Percentiles rank a stretch among this genome's conserved stretches.
These are phyloP conservation scores for Micractinium conductrix DNA, from an alignment of 139 green algal genomes.

Conservation along the genomic window DNA sequence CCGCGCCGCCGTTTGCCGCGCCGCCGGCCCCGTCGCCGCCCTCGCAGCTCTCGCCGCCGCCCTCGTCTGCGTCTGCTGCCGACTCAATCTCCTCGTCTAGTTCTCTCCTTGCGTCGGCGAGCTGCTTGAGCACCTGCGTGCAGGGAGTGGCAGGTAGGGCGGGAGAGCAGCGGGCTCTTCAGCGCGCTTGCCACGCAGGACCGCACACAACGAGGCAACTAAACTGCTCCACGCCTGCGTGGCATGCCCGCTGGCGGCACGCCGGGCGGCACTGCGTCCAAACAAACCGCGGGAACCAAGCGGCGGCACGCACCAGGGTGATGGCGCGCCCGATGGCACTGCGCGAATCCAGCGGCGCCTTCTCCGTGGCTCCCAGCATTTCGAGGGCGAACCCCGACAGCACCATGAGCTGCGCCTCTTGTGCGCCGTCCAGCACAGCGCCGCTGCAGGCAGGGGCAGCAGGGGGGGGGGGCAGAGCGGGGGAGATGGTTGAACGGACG, in stretches of 20 bases:
- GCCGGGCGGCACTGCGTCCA: too few species aligned
- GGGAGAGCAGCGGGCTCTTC: neutral
- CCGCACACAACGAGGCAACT: too few species aligned
- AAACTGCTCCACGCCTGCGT: too few species aligned
- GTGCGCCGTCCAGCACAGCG: neutral
- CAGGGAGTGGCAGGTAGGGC: neutral
- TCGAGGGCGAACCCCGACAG: constrained; percentile 15
- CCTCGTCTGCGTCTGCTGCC: neutral
- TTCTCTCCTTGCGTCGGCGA: constrained; percentile 7
- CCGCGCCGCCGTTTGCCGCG: neutral
- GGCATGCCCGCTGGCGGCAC: too few species aligned
- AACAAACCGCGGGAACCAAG: too few species aligned
- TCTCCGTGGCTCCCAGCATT: constrained; percentile 9
- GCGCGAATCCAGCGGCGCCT: constrained; percentile 22
- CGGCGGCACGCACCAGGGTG: neutral
- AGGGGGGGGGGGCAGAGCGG: neutral
- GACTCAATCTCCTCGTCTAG: neutral
- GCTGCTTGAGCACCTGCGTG: constrained; percentile 28
- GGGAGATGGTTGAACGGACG: too few species aligned
- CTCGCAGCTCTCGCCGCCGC: neutral
- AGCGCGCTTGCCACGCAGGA: too few species aligned
- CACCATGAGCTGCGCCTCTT: constrained; percentile 24
- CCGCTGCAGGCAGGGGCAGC: constrained; percentile 13
- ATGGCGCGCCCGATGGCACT: constrained; percentile 27
- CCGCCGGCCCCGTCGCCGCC: neutral